Evolutionary conservation across 306 rosid genomes (phyloP), one percentile per base, ranked within the genome.

Genomic region (Lupinus albus): DNA sequence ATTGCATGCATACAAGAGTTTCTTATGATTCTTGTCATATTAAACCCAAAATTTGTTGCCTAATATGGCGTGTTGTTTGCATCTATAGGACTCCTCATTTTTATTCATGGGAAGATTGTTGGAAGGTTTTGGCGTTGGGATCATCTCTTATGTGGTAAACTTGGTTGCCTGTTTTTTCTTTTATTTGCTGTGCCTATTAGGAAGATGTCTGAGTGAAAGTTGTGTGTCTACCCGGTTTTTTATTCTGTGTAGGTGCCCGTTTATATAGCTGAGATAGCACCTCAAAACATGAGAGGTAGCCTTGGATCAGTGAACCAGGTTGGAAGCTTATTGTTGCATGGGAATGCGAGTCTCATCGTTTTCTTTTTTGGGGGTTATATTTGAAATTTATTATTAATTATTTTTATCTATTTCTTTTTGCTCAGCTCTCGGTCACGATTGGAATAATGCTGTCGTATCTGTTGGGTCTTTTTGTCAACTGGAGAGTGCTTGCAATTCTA

Each of bases 71-170:
- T 28, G 2, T 32, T 33, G 8, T 44, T 53, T 65, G 56, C 18
- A 65, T 71, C 54, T 76, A 41, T 73, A 90, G 97, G 95, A 87
- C 38, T 72, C 83, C 10, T 84, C 96, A 12, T 87, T 90, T 74
- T 78, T 87, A 44, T 90, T 69, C 78, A 84, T 90, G 95, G 97
- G 97, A 71, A 83, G 95, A 61, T 73, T 90, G 70, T 71, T 90
- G 81, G 97, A 82, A 87, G 97, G 97, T 67, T 90, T 90, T 81
- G 97, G 97, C 38, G 97, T 90, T 39, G 97, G 97, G 68, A 90
- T 90, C 15, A 85, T 90, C 72, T 90, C 97, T 51, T 90, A 90
- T 59, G 89, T 88, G 97, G 97, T 90, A 79, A 76, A 52, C 15
- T 71, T 53, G 30, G 39, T 32, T 11, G 45, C 41, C 25, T 48